Evolutionary conservation across 164 flowering plant genomes (phyloP).

Genomic region (Tetracentron sinense): DNA sequence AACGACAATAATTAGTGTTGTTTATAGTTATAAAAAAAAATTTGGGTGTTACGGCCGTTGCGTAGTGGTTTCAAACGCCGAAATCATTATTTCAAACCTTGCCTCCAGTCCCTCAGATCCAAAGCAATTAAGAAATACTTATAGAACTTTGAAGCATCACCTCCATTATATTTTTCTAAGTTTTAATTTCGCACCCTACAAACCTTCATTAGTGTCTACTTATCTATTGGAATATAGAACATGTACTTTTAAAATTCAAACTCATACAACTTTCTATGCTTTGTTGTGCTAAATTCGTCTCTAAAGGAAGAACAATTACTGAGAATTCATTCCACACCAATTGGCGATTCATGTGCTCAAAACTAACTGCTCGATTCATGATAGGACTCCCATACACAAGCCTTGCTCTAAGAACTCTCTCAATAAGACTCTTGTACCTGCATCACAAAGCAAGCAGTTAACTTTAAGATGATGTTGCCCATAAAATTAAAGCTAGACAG

Average conservation of each 20-base stretch:
- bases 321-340: conserved; percentile 99
- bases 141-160: background rate
- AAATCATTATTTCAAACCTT: too few species aligned
- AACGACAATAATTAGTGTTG: too few species aligned
- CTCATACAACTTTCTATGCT: too few species aligned
- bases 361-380: conserved; percentile 96
- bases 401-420: conserved; percentile 83
- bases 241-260: too few species aligned
- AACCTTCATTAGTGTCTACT: background rate
- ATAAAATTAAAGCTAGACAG: too few species aligned
- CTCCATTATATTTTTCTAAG: background rate
- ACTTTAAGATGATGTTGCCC: background rate
- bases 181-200: background rate
- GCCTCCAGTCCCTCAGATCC: too few species aligned
- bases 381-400: conserved; percentile 91
- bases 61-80: too few species aligned
- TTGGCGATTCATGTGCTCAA: conserved; percentile 99
- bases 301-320: conserved; percentile 35
- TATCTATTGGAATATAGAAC: too few species aligned
- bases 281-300: background rate
- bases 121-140: background rate
- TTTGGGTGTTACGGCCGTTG: too few species aligned
- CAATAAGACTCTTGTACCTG: conserved; percentile 89
- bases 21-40: too few species aligned
- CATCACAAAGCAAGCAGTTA: conserved; percentile 5